phyloP scores from a whole-genome alignment of 306 rosid genomes.

The Cicer chorassanicum region DNA sequence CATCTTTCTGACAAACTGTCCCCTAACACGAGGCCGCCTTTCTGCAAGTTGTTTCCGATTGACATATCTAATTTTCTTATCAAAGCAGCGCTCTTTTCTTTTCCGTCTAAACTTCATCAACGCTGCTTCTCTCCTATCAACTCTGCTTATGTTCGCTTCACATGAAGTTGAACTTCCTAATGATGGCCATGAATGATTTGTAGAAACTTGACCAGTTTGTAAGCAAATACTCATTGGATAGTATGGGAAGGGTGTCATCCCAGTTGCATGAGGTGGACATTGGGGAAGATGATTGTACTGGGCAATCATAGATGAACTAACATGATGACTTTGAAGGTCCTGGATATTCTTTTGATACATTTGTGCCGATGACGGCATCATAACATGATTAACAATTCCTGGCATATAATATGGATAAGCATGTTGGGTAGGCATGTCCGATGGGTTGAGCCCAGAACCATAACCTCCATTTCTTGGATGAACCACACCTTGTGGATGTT shows the following conservation, averaged over 20 bases:
- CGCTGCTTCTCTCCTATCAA: conserved; percentile 97
- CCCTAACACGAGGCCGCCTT: conserved; percentile 93
- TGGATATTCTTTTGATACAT: conserved; percentile 76
- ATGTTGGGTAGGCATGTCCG: conserved; percentile 61
- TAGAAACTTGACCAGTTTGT: conserved; percentile 79
- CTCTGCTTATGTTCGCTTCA: conserved; percentile 67
- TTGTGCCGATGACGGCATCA: conserved; percentile 76
- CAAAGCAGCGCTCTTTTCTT: conserved; percentile 95
- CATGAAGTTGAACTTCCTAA: conserved; percentile 65
- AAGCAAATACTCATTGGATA: conserved; percentile 54
- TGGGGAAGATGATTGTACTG: conserved; percentile 78
- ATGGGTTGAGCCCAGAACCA: conserved; percentile 51
- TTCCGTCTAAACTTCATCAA: conserved; percentile 92
- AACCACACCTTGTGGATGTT: conserved; percentile 48
- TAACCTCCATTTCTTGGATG: conserved; percentile 62
- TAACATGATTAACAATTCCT: conserved; percentile 70
- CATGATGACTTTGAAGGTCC: conserved; percentile 73
- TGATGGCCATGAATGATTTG: conserved; percentile 70
- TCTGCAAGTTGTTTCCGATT: conserved; percentile 87
- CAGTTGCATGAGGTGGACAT: conserved; percentile 69
- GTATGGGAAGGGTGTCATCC: conserved; percentile 59
- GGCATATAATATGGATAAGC: conserved; percentile 78
- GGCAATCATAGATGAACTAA: conserved; percentile 61
- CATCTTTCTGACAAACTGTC: conserved; percentile 93
- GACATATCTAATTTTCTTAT: conserved; percentile 90